Percentiles rank a stretch among this genome's conserved stretches.
Evolutionary conservation across 495 filamentous ascomycete genomes (phyloP).

Genomic region (Amniculicola lignicola): DNA sequence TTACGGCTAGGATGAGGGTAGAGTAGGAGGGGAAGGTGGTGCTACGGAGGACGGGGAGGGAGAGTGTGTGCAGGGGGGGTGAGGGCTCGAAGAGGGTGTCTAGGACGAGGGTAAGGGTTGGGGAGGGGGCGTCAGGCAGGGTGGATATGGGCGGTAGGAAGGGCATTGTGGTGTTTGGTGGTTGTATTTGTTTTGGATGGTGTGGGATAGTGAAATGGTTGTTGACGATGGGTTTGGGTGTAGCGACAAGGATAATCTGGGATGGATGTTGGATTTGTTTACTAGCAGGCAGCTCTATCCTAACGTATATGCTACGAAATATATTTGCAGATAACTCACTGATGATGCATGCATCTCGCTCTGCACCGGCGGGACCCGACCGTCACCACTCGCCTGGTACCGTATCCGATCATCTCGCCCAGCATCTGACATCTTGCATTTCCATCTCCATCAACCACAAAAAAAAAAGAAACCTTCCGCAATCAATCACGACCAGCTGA

Average conservation of each 20-base stretch:
- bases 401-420: background rate
- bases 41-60: slow-evolving; percentile 62
- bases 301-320: no score
- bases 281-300: no score
- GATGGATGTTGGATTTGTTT: no score
- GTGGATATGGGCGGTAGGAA: slow-evolving; percentile 51
- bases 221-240: no score
- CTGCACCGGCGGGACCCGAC: slow-evolving; percentile 14
- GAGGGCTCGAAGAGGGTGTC: slow-evolving; percentile 88
- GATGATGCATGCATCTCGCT: no score
- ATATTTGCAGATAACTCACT: background rate
- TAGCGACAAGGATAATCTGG: no score
- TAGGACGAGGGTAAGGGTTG: slow-evolving; percentile 60
- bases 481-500: no score
- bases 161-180: slow-evolving; percentile 15
- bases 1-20: slow-evolving; percentile 56
- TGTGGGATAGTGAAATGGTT: no score
- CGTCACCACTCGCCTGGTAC: slow-evolving; percentile 3
- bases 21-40: slow-evolving; percentile 59
- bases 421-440: background rate
- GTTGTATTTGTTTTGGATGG: background rate
- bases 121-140: slow-evolving; percentile 55
- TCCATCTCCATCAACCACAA: no score
- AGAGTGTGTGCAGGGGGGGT: slow-evolving; percentile 66
- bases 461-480: background rate